These are phyloP conservation scores for Spathaspora girioi DNA, from an alignment of 805 yeast genomes.

Conservation along the genomic window DNA sequence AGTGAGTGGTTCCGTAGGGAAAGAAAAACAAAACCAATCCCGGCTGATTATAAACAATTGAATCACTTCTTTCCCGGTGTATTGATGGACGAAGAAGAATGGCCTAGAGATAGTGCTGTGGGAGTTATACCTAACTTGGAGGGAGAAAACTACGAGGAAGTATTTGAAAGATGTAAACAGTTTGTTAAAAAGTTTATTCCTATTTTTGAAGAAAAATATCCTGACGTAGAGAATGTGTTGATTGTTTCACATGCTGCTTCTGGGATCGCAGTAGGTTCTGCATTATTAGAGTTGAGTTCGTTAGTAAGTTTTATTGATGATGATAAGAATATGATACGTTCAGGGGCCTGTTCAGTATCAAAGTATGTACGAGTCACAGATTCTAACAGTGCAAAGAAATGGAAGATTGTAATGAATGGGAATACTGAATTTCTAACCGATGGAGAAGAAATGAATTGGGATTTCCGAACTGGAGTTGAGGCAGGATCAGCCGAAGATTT, in stretches of 20 bases:
- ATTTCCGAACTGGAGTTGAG: conserved; percentile 69
- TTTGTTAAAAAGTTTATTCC: conserved; percentile 60
- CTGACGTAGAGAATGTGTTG: conserved; percentile 59
- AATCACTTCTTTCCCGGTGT: conserved; percentile 48
- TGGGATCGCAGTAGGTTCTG: conserved; percentile 82
- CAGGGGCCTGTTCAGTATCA: conserved; percentile 86
- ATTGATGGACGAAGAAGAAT: conserved; percentile 22
- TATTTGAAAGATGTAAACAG: conserved; percentile 54
- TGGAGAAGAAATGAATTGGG: conserved; percentile 96
- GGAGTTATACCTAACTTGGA: conserved; percentile 54
- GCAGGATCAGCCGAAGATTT: conserved; percentile 91
- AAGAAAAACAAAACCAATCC: conserved; percentile 64
- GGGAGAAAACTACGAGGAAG: conserved; percentile 77
- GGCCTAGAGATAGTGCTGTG: conserved; percentile 50
- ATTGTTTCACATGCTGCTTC: conserved; percentile 94
- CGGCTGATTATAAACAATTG: conserved; percentile 53
- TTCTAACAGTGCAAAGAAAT: conserved; percentile 36
- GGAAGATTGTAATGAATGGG: conserved; percentile 72
- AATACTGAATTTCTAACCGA: conserved; percentile 60
- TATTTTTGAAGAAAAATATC: conserved; percentile 51
- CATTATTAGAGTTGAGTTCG: conserved; percentile 51
- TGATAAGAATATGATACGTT: conserved; percentile 43
- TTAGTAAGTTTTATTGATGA: conserved; percentile 51
- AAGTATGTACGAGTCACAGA: conserved; percentile 40
- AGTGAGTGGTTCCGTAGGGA: conserved; percentile 90